phyloP scores from a whole-genome alignment of 768 basidiomycete genomes.

The Pleurotus citrinopileatus region DNA sequence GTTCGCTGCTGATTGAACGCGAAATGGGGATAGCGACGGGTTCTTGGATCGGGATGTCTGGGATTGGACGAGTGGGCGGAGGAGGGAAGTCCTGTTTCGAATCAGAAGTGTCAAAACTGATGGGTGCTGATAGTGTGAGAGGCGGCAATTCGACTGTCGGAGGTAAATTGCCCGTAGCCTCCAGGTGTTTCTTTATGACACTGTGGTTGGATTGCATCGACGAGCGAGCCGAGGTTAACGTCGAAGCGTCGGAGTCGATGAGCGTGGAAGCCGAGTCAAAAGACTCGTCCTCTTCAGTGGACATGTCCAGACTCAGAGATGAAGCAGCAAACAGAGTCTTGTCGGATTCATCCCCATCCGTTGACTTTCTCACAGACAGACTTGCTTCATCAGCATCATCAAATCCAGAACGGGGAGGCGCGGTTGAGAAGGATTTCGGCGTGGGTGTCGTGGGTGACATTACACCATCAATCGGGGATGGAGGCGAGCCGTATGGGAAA shows the following conservation, averaged over 20 bases:
- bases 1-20: neutral
- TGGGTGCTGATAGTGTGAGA: neutral
- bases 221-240: neutral
- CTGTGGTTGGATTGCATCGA: slow-evolving; percentile 7
- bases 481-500: slow-evolving; percentile 51
- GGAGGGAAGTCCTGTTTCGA: neutral
- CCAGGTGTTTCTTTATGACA: slow-evolving; percentile 3
- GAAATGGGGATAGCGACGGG: neutral
- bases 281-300: slow-evolving; percentile 21
- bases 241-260: slow-evolving; percentile 13
- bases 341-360: slow-evolving; percentile 1
- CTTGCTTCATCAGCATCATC: slow-evolving; percentile 18
- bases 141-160: neutral
- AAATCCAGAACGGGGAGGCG: slow-evolving; percentile 6
- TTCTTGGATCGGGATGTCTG: slow-evolving; percentile 9
- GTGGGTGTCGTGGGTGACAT: slow-evolving; percentile 25
- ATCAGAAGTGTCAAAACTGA: neutral
- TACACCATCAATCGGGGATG: slow-evolving; percentile 11
- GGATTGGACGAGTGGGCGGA: slow-evolving; percentile 11
- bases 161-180: neutral
- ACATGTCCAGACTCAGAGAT: slow-evolving; percentile 17
- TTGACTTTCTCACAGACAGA: neutral
- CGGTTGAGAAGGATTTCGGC: slow-evolving; percentile 11
- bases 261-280: slow-evolving; percentile 24
- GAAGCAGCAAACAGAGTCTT: slow-evolving; percentile 11